Evolutionary conservation across 805 yeast species (phyloP), one percentile per base, ranked within the genome.

Genomic region (Myxozyma sirexii): DNA sequence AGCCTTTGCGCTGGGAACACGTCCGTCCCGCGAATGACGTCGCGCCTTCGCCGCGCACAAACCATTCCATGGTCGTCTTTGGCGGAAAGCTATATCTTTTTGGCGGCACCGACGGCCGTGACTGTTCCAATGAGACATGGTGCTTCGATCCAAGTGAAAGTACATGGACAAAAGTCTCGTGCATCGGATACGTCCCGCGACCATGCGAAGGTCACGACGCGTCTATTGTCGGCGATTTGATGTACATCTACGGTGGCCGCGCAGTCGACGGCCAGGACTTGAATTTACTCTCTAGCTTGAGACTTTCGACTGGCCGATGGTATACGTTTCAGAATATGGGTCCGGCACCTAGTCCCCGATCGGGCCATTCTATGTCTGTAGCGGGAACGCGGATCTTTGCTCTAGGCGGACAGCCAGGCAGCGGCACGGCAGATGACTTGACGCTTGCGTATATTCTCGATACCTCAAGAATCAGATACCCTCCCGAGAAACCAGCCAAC

Each of bases 171-270:
- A 82, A 82, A 62, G 76, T 88, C 39, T 80, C 80, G 54, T 84
- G 96, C 38, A 76, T 82, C n/a, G 96, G 96, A 8, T 72, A 71
- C 62, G 76, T 80, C n/a, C 97, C 97, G 1, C 86, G 88, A 2
- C 93, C 97, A 0, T 81, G 92, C 60, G 96, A 91, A 74, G 97
- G 93, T 69, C 99, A 94, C 73, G 84, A 97, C 2, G 85, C 96
- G 13, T 82, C 93, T 12, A 75, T 91, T 37, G 87, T 86, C 59
- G 86, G 85, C 60, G 92, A 90, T 68, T 79, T 86, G 52, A 79
- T 94, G 82, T 88, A 87, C 69, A 82, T 93, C 13, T 85, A 87
- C 70, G 99, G 99, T 41, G 99, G 99, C 53, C 89, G 91, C 70
- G 85, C 87, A 62, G 76, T 81, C 35, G 80, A 83, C 63, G 97